phyloP scores from a whole-genome alignment of 139 green algal genomes.

The Volvox reticuliferus region DNA sequence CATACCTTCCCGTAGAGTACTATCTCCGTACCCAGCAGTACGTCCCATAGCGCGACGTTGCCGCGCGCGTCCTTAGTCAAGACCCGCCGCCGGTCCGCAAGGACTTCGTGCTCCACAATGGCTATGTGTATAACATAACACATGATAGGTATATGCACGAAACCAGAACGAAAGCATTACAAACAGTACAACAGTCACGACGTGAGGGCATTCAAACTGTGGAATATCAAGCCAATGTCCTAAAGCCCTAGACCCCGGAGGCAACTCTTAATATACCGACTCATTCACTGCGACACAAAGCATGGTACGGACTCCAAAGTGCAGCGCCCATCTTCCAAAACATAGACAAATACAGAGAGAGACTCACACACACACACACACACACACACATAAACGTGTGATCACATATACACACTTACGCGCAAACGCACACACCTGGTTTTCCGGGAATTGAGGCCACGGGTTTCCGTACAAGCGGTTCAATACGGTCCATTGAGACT shows the following conservation, averaged over 20 bases:
- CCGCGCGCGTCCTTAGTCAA: constrained; percentile 76
- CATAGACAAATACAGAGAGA: no score
- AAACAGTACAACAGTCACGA: neutral
- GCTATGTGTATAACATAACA: neutral
- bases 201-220: neutral
- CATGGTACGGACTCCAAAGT: no score
- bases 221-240: neutral
- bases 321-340: no score
- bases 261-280: no score
- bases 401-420: neutral
- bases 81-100: constrained; percentile 73
- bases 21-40: constrained; percentile 69
- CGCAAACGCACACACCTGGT: neutral
- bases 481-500: neutral
- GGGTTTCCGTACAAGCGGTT: neutral
- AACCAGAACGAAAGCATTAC: neutral
- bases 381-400: no score
- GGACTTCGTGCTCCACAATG: constrained; percentile 51
- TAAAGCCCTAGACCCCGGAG: neutral
- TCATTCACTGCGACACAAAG: no score
- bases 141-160: no score
- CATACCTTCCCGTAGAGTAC: constrained; percentile 51
- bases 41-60: constrained; percentile 78
- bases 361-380: no score
- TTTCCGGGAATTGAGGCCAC: neutral